Evolutionary conservation across 192 early-diverging fungal genomes (phyloP).

Genomic region (Geranomyces variabilis): DNA sequence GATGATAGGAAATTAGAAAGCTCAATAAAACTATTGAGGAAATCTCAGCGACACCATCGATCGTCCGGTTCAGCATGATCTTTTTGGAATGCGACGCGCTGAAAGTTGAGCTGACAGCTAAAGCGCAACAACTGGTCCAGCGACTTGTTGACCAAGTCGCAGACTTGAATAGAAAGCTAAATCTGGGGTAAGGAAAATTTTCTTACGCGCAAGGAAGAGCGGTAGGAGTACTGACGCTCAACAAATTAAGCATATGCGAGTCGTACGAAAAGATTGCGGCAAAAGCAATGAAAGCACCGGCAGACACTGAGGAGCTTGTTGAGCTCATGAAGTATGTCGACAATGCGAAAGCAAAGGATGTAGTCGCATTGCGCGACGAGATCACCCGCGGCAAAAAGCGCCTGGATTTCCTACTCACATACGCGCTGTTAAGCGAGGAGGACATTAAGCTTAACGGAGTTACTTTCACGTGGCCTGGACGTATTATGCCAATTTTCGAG

Average conservation of each 20-base stretch:
- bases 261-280: conserved; percentile 63
- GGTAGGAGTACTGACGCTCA: conserved; percentile 5
- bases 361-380: conserved; percentile 55
- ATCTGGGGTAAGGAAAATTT: conserved; percentile 40
- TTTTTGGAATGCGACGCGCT: conserved; percentile 62
- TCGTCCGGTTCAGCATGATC: conserved; percentile 62
- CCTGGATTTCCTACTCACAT: conserved; percentile 61
- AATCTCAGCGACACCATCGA: conserved; percentile 52
- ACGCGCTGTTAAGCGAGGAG: conserved; percentile 62
- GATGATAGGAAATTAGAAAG: conserved; percentile 64
- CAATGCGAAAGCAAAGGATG: conserved; percentile 52
- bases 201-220: no score
- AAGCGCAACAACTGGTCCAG: conserved; percentile 63
- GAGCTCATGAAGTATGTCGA: conserved; percentile 65
- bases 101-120: conserved; percentile 57
- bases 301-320: conserved; percentile 61
- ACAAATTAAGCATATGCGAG: conserved; percentile 54
- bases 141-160: conserved; percentile 64
- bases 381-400: conserved; percentile 57
- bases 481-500: conserved; percentile 67
- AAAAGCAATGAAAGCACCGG: conserved; percentile 60
- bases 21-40: conserved; percentile 61
- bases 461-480: conserved; percentile 68
- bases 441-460: conserved; percentile 67
- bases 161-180: conserved; percentile 61